Base-by-base conservation (phyloP, 371 early-diverging fungal species). In the Zopfochytrium polystomum region DNA sequence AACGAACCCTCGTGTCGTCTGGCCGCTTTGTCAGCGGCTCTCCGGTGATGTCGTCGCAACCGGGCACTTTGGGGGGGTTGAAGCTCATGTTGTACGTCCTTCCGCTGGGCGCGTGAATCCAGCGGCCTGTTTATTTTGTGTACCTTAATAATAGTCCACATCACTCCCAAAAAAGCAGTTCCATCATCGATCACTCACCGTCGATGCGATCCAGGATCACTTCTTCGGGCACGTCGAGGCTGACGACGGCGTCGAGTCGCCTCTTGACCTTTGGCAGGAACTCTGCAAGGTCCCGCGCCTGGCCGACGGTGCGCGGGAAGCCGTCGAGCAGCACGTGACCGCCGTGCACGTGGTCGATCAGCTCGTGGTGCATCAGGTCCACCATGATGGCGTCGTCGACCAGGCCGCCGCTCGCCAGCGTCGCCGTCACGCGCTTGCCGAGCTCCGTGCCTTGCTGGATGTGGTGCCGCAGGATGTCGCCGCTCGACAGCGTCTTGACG, bases 271-370 rank as follows among this genome's bases (percentile, higher is more conserved):
- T 63, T 20, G 73, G 61, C 2, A 95, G 75, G 61, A 79, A 80
- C 9, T 67, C 59, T 70, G 92, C 93, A 56, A 96, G 74, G 6
- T 82, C 79, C 52, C 83, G 63, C 0, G 98, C 96, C 78, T 99
- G 99, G 3, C 66, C 64, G 26, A 90, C 65, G 2, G 89, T 95
- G 44, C 99, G 83, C 38, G 99, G 99, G 70, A 93, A 99, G 15
- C 99, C 99, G 79, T 98, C 98, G 22, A 97, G 83, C 11, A 97
- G 74, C 88, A 93, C 92, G 60, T 82, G 83, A 74, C 85, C 45
- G 50, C 66, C 31, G 54, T 62, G 25, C n/a, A n/a, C n/a, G 62
- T 22, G 48, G 6, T 43, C 27, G 25, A 60, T 59, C 43, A 93
- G 73, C 61, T 93, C 92, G 31, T 60, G 58, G 52, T 86, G 78